Evolutionary conservation across 176 grass and related monocot genomes (phyloP).

Genomic region (Elymus sibiricus): DNA sequence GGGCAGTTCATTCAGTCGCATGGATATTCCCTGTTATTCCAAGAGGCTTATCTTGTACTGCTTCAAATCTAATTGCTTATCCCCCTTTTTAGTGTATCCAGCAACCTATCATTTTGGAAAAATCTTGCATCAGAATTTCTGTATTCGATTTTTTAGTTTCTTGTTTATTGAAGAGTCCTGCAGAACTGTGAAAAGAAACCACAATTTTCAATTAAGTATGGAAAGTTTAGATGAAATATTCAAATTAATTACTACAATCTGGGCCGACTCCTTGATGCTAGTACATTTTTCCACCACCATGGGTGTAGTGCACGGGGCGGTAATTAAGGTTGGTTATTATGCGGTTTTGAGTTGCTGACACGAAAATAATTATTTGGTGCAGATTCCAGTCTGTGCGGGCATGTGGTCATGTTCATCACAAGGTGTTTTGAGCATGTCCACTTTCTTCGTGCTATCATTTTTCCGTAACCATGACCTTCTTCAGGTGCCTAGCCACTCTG

Average conservation of each 20-base stretch:
- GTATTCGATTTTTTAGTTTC: not conserved
- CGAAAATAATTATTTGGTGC: not conserved
- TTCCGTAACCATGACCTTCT: not conserved
- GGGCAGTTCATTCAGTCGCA: too few species aligned
- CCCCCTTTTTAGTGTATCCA: too few species aligned
- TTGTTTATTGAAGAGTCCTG: not conserved
- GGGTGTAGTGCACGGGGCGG: not conserved
- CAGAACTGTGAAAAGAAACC: not conserved
- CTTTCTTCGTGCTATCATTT: slow-evolving; percentile 1
- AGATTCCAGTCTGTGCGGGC: not conserved
- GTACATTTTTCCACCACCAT: not conserved
- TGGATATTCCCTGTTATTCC: too few species aligned
- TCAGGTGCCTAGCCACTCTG: not conserved
- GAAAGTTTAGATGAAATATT: not conserved
- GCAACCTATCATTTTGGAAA: too few species aligned
- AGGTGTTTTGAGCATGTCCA: not conserved
- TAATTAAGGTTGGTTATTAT: not conserved
- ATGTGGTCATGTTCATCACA: not conserved
- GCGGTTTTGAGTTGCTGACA: not conserved
- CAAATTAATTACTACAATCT: not conserved
- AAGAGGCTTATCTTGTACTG: too few species aligned
- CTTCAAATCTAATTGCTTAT: too few species aligned
- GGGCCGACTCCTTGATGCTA: not conserved
- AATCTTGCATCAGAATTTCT: too few species aligned
- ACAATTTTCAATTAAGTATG: not conserved